Percentiles rank a stretch among this genome's conserved stretches.
phyloP scores from a whole-genome alignment of 2,329 filamentous ascomycete genomes.

The Ceratocystis cubensis region DNA sequence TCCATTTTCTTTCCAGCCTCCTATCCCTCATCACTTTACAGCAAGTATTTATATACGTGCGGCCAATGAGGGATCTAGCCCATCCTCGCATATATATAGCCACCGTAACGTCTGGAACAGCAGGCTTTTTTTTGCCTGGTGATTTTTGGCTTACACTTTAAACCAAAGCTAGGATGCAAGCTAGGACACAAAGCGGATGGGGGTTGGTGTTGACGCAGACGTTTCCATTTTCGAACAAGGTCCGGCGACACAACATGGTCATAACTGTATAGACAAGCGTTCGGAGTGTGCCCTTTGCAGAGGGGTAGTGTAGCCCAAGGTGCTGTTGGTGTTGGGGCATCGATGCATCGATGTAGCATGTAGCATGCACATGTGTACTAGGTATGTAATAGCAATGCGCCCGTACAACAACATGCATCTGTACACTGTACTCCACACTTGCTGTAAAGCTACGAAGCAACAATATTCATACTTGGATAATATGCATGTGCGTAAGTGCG shows the following conservation, averaged over 20 bases:
- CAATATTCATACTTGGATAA: too few relatives aligned
- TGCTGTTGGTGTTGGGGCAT: background rate
- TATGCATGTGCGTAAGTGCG: too few relatives aligned
- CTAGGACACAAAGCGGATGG: conserved; percentile 22
- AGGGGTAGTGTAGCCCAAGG: background rate
- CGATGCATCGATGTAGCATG: background rate
- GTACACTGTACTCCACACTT: too few relatives aligned
- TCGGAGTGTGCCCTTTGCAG: background rate
- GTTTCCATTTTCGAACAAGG: background rate
- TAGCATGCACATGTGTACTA: background rate
- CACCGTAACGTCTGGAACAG: background rate
- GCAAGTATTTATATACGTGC: background rate
- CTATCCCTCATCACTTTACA: too few relatives aligned
- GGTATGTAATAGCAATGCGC: background rate
- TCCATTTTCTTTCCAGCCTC: too few relatives aligned
- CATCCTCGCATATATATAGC: background rate
- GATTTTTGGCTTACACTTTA: background rate
- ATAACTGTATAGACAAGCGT: background rate
- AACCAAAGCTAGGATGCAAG: background rate
- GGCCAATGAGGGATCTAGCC: background rate
- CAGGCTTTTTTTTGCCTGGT: background rate
- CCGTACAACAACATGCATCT: too few relatives aligned
- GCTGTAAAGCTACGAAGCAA: too few relatives aligned
- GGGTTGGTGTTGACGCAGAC: background rate
- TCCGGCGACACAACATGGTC: background rate